phyloP scores from a whole-genome alignment of 2,329 filamentous ascomycete genomes.

The Diaporthe sp. region DNA sequence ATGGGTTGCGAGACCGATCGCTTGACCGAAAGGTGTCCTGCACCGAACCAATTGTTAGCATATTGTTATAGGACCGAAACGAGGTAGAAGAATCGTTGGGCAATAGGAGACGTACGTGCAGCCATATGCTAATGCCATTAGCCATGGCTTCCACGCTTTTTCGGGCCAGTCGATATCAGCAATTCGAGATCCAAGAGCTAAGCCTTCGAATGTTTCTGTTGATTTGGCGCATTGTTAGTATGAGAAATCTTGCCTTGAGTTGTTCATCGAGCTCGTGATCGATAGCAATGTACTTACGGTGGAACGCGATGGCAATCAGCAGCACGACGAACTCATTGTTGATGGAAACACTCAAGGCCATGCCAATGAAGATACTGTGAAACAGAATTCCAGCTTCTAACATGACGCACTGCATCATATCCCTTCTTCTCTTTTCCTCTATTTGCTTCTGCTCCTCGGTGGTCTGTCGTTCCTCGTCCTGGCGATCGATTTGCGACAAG shows the following conservation, averaged over 20 bases:
- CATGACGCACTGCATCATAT: slow-evolving; percentile 22
- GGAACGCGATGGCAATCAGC: slow-evolving; percentile 10
- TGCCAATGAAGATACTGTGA: slow-evolving; percentile 17
- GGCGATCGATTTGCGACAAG: slow-evolving; percentile 1
- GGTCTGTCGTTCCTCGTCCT: background rate
- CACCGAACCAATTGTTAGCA: background rate
- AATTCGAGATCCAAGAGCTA: slow-evolving; percentile 1
- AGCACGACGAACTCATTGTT: slow-evolving; percentile 1
- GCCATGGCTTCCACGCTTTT: slow-evolving; percentile 11
- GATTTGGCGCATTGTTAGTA: background rate
- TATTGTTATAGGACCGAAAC: background rate
- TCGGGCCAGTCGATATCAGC: slow-evolving; percentile 4
- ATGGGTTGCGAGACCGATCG: slow-evolving; percentile 17
- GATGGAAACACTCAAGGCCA: slow-evolving; percentile 11
- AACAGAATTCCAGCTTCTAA: slow-evolving; percentile 8
- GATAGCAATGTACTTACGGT: background rate
- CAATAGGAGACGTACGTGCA: background rate
- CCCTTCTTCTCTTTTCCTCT: slow-evolving; percentile 2
- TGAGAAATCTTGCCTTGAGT: background rate
- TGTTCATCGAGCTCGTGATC: background rate
- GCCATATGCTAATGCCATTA: slow-evolving; percentile 8
- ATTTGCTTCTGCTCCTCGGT: background rate
- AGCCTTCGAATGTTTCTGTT: slow-evolving; percentile 9
- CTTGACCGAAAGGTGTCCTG: background rate
- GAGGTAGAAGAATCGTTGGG: background rate